Percentiles rank a stretch among this genome's conserved stretches.
These are phyloP conservation scores for Pseudonitzschia delicatissima DNA, from an alignment of 108 stramenopile genomes.

Conservation along the genomic window DNA sequence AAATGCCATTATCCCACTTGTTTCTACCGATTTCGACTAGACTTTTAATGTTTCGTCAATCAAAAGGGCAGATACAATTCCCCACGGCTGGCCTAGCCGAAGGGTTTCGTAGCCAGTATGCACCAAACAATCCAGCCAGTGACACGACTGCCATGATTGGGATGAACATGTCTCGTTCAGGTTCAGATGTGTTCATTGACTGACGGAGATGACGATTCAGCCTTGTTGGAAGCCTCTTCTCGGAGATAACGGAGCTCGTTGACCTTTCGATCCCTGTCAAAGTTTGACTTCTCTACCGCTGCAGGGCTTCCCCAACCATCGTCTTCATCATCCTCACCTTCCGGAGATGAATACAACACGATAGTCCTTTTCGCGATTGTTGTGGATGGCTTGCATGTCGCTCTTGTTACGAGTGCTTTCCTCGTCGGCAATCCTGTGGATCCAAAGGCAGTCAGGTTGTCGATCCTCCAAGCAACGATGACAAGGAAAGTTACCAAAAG, in stretches of 20 bases:
- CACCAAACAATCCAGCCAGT: conserved; percentile 50
- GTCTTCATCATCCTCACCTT: conserved; percentile 16
- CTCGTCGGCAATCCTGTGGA: too few relatives aligned
- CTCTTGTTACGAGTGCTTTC: too few relatives aligned
- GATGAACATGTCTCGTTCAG: conserved; percentile 63
- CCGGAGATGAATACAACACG: too few relatives aligned
- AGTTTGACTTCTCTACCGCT: not conserved
- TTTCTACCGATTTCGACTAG: too few relatives aligned
- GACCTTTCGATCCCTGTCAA: not conserved
- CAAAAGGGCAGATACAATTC: conserved; percentile 65
- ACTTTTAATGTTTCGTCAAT: too few relatives aligned
- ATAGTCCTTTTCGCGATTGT: too few relatives aligned
- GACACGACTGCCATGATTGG: conserved; percentile 66
- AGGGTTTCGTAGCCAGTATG: conserved; percentile 80
- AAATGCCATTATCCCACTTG: too few relatives aligned
- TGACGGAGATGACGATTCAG: not conserved
- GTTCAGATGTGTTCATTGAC: not conserved
- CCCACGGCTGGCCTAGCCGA: conserved; percentile 52
- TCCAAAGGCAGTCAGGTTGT: too few relatives aligned
- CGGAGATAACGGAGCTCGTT: not conserved
- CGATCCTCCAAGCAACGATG: too few relatives aligned
- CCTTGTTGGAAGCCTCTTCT: not conserved
- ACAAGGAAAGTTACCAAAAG: too few relatives aligned
- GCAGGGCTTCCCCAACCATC: conserved; percentile 15
- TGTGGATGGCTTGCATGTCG: too few relatives aligned